Conservation (phyloP, 768 basidiomycete genomes). For the Boletus subparvulus region DNA sequence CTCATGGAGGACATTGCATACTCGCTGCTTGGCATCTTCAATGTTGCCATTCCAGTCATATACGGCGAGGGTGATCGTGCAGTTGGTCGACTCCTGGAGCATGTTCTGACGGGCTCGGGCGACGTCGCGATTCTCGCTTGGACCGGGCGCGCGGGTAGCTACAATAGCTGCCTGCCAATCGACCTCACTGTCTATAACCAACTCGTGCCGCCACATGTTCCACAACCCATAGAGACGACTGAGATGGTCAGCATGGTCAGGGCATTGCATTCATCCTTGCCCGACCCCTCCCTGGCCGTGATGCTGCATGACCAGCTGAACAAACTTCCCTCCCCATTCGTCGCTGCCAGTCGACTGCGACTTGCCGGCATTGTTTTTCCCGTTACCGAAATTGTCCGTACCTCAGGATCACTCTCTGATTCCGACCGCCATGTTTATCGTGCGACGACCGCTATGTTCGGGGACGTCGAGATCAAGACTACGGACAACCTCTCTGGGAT, state of each 20-base stretch:
- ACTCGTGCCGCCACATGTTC: neutral
- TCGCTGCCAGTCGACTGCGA: neutral
- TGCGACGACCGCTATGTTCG: neutral
- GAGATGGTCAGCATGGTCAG: neutral
- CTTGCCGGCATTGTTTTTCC: neutral
- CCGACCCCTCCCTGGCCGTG: neutral
- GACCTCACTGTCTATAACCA: neutral
- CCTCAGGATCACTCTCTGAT: neutral
- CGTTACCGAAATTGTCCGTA: neutral
- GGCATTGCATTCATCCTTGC: neutral
- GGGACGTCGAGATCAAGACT: neutral
- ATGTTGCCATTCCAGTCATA: constrained; percentile 3
- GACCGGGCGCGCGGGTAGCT: neutral
- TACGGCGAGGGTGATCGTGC: constrained; percentile 13
- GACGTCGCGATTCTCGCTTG: neutral
- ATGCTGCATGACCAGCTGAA: neutral
- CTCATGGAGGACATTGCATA: constrained; percentile 15
- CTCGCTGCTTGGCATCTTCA: constrained; percentile 12
- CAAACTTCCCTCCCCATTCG: neutral
- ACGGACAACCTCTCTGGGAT: neutral
- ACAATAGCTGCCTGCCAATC: constrained; percentile 9
- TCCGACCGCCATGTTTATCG: neutral
- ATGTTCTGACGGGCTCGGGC: neutral
- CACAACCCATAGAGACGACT: neutral
- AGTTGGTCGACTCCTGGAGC: neutral